Percentiles rank a stretch among this genome's conserved stretches.
phyloP scores from a whole-genome alignment of 2,329 filamentous ascomycete genomes.

The Tolypocladium tropicale region DNA sequence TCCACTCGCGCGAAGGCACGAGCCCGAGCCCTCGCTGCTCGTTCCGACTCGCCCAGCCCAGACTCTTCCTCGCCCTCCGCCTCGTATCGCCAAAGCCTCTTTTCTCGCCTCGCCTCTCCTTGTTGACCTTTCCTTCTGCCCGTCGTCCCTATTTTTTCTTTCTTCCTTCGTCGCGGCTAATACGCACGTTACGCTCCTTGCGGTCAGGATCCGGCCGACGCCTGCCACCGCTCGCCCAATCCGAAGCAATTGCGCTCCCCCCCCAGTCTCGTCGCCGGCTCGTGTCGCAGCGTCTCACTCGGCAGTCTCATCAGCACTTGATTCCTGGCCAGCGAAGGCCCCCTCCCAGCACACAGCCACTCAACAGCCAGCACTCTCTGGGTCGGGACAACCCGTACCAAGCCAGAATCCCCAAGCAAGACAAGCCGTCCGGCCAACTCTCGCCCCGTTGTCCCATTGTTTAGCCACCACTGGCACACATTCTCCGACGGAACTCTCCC shows the following conservation, averaged over 20 bases:
- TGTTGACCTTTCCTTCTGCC: background rate
- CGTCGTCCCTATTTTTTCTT: background rate
- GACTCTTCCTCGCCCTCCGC: background rate
- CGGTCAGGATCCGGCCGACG: background rate
- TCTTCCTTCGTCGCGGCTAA: too few relatives aligned
- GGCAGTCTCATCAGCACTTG: background rate
- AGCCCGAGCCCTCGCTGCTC: background rate
- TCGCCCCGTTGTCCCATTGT: background rate
- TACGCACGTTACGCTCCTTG: too few relatives aligned
- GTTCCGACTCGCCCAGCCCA: background rate
- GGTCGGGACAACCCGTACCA: background rate
- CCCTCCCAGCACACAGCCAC: background rate
- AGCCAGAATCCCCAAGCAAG: background rate
- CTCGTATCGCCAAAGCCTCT: background rate
- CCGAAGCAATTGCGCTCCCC: background rate
- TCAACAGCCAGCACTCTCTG: background rate
- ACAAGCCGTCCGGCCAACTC: background rate
- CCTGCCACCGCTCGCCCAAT: background rate
- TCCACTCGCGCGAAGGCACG: background rate
- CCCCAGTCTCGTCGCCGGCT: too few relatives aligned
- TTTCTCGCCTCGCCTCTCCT: background rate
- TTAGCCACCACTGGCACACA: background rate
- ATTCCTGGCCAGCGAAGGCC: background rate
- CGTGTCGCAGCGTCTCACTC: background rate
- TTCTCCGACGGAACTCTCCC: background rate